Evolutionary conservation across 2,329 filamentous ascomycete species (phyloP).

Genomic region (Cryphonectria carpinicola): DNA sequence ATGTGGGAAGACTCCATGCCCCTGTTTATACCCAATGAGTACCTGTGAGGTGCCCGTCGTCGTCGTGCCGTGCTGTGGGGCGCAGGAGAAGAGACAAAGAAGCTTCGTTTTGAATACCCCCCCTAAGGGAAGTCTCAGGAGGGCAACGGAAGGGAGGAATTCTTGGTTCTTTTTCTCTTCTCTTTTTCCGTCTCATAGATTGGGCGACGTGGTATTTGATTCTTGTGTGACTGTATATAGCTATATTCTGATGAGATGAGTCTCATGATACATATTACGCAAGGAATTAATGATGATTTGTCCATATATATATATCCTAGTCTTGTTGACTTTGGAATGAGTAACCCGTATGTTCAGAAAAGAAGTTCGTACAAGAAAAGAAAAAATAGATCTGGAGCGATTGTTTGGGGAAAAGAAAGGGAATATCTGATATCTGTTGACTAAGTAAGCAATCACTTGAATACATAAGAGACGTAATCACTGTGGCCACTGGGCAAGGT

Average conservation of each 20-base stretch:
- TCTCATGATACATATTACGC: neutral
- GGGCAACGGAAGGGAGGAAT: neutral
- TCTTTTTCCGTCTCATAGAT: neutral
- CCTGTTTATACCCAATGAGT: constrained; percentile 18
- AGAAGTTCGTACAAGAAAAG: no score
- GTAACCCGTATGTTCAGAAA: no score
- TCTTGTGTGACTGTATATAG: neutral
- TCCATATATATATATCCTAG: no score
- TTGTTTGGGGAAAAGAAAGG: no score
- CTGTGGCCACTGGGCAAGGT: no score
- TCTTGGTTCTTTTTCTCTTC: neutral
- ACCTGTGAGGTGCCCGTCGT: neutral
- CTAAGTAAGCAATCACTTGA: no score
- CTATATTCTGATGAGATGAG: neutral
- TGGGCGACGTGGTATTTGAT: neutral
- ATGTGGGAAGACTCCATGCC: constrained; percentile 41
- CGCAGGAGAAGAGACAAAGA: no score
- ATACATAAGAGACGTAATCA: no score
- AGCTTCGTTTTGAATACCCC: no score
- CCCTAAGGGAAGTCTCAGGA: neutral
- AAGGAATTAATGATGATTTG: neutral
- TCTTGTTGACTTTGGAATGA: neutral
- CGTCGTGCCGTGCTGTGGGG: neutral
- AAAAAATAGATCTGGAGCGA: no score
- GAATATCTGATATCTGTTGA: no score